These are phyloP conservation scores for Cicer yamashitae DNA, from an alignment of 306 rosid genomes.

Conservation along the genomic window DNA sequence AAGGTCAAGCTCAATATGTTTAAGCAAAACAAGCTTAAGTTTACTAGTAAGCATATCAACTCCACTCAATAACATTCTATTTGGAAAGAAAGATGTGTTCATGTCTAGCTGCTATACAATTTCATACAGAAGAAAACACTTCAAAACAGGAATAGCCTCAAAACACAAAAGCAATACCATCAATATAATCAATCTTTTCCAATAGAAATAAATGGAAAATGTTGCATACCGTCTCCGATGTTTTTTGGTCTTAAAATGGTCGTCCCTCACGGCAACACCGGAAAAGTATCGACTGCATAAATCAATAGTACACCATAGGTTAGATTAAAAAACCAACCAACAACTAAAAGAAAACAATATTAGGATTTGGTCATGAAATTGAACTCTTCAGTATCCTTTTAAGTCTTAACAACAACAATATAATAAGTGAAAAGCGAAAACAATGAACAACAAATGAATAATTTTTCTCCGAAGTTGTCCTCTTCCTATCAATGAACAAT, in stretches of 20 bases:
- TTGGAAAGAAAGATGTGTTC: slow-evolving; percentile 7
- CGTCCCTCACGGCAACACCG: slow-evolving; percentile 79
- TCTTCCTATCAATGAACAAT: not conserved
- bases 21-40: slow-evolving; percentile 15
- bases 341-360: not conserved
- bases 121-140: slow-evolving; percentile 22
- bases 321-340: slow-evolving; percentile 7
- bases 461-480: not conserved
- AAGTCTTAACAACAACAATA: not conserved
- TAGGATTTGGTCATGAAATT: not conserved
- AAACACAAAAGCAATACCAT: slow-evolving; percentile 10
- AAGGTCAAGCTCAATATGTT: not conserved
- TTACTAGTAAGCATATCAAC: slow-evolving; percentile 5
- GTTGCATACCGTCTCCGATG: slow-evolving; percentile 76
- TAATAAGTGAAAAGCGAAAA: not conserved
- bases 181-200: slow-evolving; percentile 26
- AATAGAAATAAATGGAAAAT: not conserved
- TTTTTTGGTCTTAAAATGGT: slow-evolving; percentile 88
- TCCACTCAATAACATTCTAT: not conserved
- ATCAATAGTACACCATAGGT: not conserved
- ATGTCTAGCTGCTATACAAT: not conserved
- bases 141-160: slow-evolving; percentile 28
- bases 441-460: not conserved
- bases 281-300: slow-evolving; percentile 82
- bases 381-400: not conserved